Base-by-base conservation (phyloP, 1,284 basidiomycete genomes). In the Melampsora americana region DNA sequence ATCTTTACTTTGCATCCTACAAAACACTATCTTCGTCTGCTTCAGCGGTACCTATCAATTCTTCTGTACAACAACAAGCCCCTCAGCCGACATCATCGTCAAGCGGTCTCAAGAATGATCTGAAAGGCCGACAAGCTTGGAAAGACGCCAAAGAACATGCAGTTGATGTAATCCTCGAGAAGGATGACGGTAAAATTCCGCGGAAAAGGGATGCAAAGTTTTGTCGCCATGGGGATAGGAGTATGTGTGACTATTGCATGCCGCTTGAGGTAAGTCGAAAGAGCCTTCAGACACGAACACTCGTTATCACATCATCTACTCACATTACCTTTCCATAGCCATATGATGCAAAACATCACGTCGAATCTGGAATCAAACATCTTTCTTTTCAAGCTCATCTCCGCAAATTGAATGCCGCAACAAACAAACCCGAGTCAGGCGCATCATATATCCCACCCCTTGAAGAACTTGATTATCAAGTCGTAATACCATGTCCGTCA, bases 231-330 rank as follows among this genome's bases (percentile, higher is more conserved):
- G 92, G 93, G 0, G 86, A 89, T 18, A 98, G 97, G 82, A 94
- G 91, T 53, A 99, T 99, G 95, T 99, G 95, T 83, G 96, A 99
- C 83, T 94, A 99, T 82, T 99, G 95, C 85, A 98, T 96, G 93
- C 96, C 95, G 23, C 85, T 99, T 39, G 95, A 99, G 82, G 86
- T 87, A 78, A 80, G 85, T 80, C 32, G 59, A 66, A 32, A 23
- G 18, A 53, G n/a, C 0, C 14, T 2, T 20, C n/a, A n/a, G 5
- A 7, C 9, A 60, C 12, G 16, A 30, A 14, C n/a, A 2, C 14
- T 44, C 18, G 5, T 6, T 18, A 2, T 11, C 18, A 12, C 32
- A 28, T 16, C 64, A 59, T 26, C 39, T 42, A 46, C 44, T 48
- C n/a, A 32, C 26, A 23, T 18, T 18, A 20, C 59, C 46, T 64